These are phyloP conservation scores for Alternaria longipes DNA, from an alignment of 2,329 filamentous ascomycete genomes.

Conservation along the genomic window DNA sequence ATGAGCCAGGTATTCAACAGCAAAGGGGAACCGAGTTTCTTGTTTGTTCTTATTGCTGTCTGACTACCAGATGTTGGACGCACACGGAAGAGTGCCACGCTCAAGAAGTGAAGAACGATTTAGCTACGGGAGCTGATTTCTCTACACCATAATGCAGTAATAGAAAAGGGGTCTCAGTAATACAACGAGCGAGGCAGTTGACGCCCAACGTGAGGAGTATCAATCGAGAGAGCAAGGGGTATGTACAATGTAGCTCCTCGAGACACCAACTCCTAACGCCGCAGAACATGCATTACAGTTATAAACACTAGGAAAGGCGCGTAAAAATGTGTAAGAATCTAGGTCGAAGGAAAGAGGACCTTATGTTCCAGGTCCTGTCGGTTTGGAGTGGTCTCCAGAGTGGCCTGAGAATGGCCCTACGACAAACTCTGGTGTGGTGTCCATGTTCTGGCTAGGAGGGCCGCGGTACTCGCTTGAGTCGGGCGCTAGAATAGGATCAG, in stretches of 20 bases:
- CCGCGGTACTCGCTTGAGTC: conserved; percentile 51
- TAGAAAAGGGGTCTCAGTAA: conserved; percentile 14
- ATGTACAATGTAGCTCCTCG: conserved; percentile 16
- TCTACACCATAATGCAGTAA: conserved; percentile 1
- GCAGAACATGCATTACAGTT: conserved; percentile 14
- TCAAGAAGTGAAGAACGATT: conserved; percentile 11
- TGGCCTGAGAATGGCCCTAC: conserved; percentile 55
- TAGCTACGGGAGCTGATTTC: background rate
- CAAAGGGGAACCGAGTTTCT: too few relatives aligned
- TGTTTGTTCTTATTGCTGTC: background rate
- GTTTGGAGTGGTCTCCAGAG: conserved; percentile 19
- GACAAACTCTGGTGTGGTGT: conserved; percentile 56
- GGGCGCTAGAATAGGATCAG: conserved; percentile 58
- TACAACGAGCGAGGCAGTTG: conserved; percentile 10
- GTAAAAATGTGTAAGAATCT: background rate
- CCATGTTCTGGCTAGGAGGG: conserved; percentile 56
- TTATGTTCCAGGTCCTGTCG: conserved; percentile 13
- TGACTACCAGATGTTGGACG: background rate
- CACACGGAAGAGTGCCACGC: background rate
- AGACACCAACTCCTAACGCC: conserved; percentile 12
- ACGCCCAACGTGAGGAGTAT: conserved; percentile 3
- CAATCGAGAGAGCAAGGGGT: conserved; percentile 18
- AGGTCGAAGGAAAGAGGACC: background rate
- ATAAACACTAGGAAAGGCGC: conserved; percentile 8
- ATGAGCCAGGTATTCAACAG: too few relatives aligned